Conservation (phyloP, 495 filamentous ascomycete species). For the Rhypophila decipiens region DNA sequence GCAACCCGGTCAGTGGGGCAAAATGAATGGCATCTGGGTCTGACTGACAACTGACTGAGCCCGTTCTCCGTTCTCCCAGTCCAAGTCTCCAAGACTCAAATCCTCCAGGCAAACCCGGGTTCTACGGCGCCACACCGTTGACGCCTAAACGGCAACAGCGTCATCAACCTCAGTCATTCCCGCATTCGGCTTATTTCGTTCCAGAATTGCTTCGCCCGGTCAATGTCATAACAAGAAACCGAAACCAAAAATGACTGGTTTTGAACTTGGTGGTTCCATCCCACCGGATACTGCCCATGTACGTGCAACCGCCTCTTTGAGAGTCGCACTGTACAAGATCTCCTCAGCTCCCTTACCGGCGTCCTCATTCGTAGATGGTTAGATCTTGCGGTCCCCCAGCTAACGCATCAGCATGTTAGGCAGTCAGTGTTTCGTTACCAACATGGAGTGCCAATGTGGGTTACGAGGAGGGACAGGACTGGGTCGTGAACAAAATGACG, state of each 20-base stretch:
- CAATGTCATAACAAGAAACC: background rate
- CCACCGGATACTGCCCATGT: conserved; percentile 57
- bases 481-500: conserved; percentile 77
- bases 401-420: conserved; percentile 43
- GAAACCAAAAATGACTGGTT: conserved; percentile 26
- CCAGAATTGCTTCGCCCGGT: background rate
- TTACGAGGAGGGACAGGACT: conserved; percentile 87
- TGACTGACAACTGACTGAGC: no score
- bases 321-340: no score
- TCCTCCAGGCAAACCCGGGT: no score
- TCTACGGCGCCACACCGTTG: no score
- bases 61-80: no score
- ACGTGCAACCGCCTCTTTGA: no score
- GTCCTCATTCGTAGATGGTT: no score
- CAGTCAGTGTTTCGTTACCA: conserved; percentile 90
- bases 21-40: no score
- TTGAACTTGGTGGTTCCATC: conserved; percentile 50
- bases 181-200: background rate
- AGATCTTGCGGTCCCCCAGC: background rate
- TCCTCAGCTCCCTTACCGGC: no score
- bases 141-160: conserved; percentile 37
- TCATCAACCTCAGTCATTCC: background rate
- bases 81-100: no score
- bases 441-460: conserved; percentile 87
- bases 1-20: no score